These are phyloP conservation scores for Nemania abortiva DNA, from an alignment of 2,329 filamentous ascomycete species.

Conservation along the genomic window DNA sequence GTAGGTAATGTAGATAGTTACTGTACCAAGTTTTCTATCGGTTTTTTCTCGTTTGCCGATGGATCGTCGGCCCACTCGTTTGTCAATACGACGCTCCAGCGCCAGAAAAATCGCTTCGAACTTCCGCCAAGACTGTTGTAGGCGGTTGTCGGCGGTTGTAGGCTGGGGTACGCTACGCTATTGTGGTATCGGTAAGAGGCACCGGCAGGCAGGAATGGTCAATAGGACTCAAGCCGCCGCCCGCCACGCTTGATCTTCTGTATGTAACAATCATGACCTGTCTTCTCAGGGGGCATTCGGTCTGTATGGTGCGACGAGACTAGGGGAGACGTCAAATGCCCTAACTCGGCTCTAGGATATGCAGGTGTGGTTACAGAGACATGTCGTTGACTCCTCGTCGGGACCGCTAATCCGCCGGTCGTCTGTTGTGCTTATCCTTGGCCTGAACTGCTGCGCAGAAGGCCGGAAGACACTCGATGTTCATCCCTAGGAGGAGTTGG, in stretches of 20 bases:
- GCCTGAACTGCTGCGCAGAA: constrained; percentile 20
- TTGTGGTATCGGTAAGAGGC: constrained; percentile 7
- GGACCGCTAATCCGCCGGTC: constrained; percentile 26
- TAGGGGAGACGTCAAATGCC: constrained; percentile 21
- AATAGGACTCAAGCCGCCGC: constrained; percentile 10
- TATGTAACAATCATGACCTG: constrained; percentile 1
- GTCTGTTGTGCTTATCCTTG: constrained; percentile 27
- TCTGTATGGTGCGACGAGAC: constrained; percentile 17
- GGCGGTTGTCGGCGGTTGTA: no score
- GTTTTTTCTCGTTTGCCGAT: constrained; percentile 23
- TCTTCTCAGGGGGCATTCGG: constrained; percentile 2
- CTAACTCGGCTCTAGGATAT: constrained; percentile 27
- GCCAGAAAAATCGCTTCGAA: constrained; percentile 25
- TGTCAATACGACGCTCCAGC: constrained; percentile 11
- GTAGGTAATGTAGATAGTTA: not conserved
- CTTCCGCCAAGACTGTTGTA: constrained; percentile 33
- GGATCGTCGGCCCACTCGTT: constrained; percentile 30
- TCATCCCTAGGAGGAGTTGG: constrained; percentile 21
- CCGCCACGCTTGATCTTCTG: constrained; percentile 26
- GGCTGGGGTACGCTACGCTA: not conserved
- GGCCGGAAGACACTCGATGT: constrained; percentile 24
- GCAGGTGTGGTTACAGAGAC: constrained; percentile 36
- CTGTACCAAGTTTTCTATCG: not conserved
- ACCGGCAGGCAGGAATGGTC: constrained; percentile 22
- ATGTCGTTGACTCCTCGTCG: constrained; percentile 30